Conservation (phyloP, 768 basidiomycete species). For the Artomyces pyxidatus region DNA sequence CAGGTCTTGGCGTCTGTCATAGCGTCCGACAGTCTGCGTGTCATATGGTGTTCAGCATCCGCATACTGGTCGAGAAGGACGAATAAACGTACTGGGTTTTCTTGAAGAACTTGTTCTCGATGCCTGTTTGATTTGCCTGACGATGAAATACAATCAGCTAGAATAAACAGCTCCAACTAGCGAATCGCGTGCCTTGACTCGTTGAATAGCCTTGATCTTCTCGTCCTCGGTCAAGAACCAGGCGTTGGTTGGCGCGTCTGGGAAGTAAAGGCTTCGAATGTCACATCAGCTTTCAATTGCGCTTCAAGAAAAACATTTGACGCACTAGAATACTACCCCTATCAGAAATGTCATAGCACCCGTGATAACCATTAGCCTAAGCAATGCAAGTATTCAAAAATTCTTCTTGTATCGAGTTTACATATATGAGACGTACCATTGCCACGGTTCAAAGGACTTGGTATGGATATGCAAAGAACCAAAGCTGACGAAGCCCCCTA, state of each 20-base stretch:
- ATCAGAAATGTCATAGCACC: slow-evolving; percentile 49
- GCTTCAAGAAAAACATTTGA: too few species aligned
- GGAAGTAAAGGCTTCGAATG: slow-evolving; percentile 56
- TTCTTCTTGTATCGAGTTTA: too few species aligned
- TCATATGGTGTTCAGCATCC: too few species aligned
- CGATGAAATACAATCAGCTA: too few species aligned
- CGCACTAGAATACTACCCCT: slow-evolving; percentile 49
- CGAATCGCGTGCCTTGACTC: too few species aligned
- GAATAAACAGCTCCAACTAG: too few species aligned
- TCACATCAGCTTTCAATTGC: too few species aligned
- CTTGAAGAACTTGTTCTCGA: slow-evolving; percentile 79
- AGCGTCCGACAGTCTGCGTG: slow-evolving; percentile 59
- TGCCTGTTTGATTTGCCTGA: slow-evolving; percentile 77
- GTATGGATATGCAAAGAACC: slow-evolving; percentile 57
- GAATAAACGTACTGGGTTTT: slow-evolving; percentile 56
- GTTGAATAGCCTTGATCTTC: slow-evolving; percentile 49
- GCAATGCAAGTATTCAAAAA: too few species aligned
- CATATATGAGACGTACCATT: too few species aligned
- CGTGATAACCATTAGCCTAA: slow-evolving; percentile 72
- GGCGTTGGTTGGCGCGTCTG: slow-evolving; percentile 66
- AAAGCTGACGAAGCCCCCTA: slow-evolving; percentile 62
- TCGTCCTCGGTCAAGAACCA: slow-evolving; percentile 66
- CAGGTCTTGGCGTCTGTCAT: slow-evolving; percentile 65
- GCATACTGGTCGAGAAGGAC: too few species aligned
- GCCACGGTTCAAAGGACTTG: slow-evolving; percentile 55